phyloP scores from a whole-genome alignment of 208 protist genomes.

The Leishmania aethiopica region DNA sequence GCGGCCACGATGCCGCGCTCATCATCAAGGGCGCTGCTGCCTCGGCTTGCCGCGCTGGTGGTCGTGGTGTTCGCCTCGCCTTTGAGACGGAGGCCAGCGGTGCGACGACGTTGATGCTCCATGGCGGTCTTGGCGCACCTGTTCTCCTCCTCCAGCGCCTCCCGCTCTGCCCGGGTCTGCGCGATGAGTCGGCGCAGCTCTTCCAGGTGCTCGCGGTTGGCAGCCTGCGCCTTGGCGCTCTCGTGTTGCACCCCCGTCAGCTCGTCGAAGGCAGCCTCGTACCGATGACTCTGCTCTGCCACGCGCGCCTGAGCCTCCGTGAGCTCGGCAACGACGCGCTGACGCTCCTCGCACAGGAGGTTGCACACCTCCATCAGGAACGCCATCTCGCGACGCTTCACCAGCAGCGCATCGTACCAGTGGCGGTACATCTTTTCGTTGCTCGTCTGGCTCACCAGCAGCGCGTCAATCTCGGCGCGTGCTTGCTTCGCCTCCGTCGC shows the following conservation, averaged over 20 bases:
- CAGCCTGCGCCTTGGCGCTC: slow-evolving; percentile 40
- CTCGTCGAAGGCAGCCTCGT: slow-evolving; percentile 76
- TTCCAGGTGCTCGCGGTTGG: slow-evolving; percentile 50
- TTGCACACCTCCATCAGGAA: slow-evolving; percentile 93
- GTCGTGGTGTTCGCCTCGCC: neutral
- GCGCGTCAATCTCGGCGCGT: slow-evolving; percentile 86
- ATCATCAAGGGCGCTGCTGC: neutral
- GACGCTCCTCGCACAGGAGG: slow-evolving; percentile 84
- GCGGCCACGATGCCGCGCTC: neutral
- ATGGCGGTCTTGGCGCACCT: slow-evolving; percentile 14
- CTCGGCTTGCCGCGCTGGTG: slow-evolving; percentile 6
- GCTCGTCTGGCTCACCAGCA: slow-evolving; percentile 83
- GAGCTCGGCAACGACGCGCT: slow-evolving; percentile 53
- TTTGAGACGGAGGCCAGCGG: neutral
- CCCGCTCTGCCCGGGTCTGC: slow-evolving; percentile 42
- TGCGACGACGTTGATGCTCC: slow-evolving; percentile 10
- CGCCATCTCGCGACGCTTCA: slow-evolving; percentile 91
- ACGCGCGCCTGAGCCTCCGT: slow-evolving; percentile 40
- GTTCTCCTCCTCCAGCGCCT: slow-evolving; percentile 41
- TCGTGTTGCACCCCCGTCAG: slow-evolving; percentile 69
- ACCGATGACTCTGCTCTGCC: slow-evolving; percentile 50
- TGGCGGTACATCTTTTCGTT: slow-evolving; percentile 89
- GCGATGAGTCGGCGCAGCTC: slow-evolving; percentile 44
- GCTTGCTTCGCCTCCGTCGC: slow-evolving; percentile 76
- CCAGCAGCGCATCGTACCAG: slow-evolving; percentile 83